These are phyloP conservation scores for Abrus pulchellus DNA, from an alignment of 306 rosid genomes.

Conservation along the genomic window DNA sequence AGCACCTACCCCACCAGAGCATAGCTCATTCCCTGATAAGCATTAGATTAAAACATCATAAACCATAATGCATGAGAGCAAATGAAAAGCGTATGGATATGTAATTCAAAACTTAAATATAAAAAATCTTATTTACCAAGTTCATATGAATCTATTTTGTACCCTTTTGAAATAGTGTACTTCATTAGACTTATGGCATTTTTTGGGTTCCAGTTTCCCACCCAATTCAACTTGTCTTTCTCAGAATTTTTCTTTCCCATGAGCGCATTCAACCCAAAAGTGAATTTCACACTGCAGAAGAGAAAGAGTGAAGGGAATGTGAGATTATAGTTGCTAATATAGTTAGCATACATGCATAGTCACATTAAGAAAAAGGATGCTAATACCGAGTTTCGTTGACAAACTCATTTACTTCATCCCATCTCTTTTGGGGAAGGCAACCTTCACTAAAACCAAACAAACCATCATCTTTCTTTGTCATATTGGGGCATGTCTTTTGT, in stretches of 20 bases:
- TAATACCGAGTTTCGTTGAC: slow-evolving; percentile 53
- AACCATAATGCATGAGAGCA: neutral
- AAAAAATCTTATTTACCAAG: slow-evolving; percentile 49
- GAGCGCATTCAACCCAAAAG: slow-evolving; percentile 72
- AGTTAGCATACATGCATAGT: no score
- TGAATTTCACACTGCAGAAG: slow-evolving; percentile 56
- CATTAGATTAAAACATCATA: neutral
- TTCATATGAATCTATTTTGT: slow-evolving; percentile 72
- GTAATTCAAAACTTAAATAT: neutral
- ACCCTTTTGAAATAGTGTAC: slow-evolving; percentile 66
- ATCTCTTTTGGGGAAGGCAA: slow-evolving; percentile 57
- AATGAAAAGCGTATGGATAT: neutral
- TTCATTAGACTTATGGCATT: slow-evolving; percentile 66
- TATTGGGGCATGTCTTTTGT: slow-evolving; percentile 33
- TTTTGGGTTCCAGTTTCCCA: slow-evolving; percentile 61
- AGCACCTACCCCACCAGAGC: slow-evolving; percentile 58
- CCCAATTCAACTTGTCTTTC: slow-evolving; percentile 46
- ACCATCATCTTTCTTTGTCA: slow-evolving; percentile 43
- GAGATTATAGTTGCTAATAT: neutral
- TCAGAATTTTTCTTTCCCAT: slow-evolving; percentile 53
- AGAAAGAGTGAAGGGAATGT: neutral
- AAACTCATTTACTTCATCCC: slow-evolving; percentile 63
- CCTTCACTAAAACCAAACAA: slow-evolving; percentile 67
- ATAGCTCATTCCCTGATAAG: slow-evolving; percentile 67
- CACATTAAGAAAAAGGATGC: neutral